Conservation (phyloP, 2,329 filamentous ascomycete species). For the Cadophora gregata region DNA sequence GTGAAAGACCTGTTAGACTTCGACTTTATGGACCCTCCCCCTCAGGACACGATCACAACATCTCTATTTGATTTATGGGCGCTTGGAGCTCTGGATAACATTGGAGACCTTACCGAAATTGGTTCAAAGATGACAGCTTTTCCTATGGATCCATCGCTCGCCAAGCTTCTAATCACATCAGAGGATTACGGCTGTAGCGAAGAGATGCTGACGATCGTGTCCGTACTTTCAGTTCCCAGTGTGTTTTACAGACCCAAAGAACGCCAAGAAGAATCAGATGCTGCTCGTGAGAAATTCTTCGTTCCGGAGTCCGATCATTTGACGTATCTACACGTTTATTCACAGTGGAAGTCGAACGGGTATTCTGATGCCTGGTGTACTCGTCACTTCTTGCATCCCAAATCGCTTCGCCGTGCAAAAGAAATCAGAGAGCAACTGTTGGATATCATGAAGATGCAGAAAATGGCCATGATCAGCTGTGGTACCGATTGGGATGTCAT, state of each 20-base stretch:
- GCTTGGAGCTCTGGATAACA: conserved; percentile 88
- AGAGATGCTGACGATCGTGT: conserved; percentile 98
- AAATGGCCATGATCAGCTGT: conserved; percentile 85
- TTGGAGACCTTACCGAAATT: conserved; percentile 87
- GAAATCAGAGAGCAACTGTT: conserved; percentile 93
- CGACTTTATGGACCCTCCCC: conserved; percentile 98
- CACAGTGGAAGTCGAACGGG: conserved; percentile 92
- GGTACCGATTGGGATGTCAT: conserved; percentile 98
- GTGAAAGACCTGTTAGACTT: conserved; percentile 95
- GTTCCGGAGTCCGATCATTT: conserved; percentile 97
- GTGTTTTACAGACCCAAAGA: conserved; percentile 98
- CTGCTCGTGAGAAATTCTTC: conserved; percentile 96
- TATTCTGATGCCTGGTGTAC: conserved; percentile 91
- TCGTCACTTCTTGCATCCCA: conserved; percentile 93
- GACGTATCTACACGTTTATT: conserved; percentile 93
- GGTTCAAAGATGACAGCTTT: conserved; percentile 96
- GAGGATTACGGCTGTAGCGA: conserved; percentile 92
- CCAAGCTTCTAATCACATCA: conserved; percentile 92
- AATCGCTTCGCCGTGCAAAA: conserved; percentile 86
- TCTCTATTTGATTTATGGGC: conserved; percentile 98
- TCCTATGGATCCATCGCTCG: conserved; percentile 95
- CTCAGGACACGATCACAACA: conserved; percentile 96
- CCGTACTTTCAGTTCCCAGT: conserved; percentile 94
- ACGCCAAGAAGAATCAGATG: conserved; percentile 93
- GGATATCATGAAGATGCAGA: conserved; percentile 94